Evolutionary conservation across 495 filamentous ascomycete species (phyloP), one percentile per base, ranked within the genome.

Genomic region (Xylaria castorea): DNA sequence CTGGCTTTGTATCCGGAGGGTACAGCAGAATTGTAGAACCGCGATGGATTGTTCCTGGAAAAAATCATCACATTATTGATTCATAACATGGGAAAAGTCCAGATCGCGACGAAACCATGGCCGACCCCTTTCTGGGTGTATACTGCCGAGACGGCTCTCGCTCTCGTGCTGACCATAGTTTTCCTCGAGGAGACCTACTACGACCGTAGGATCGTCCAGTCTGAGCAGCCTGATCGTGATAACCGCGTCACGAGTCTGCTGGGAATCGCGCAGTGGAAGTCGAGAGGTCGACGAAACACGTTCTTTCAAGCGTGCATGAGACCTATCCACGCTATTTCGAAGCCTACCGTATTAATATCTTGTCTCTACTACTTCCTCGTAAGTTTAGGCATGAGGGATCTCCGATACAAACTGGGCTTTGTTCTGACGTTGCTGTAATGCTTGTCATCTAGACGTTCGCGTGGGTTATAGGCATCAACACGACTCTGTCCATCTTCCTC

Each of bases 181-280:
- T 88, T 91, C 72, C 79, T 84, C 32, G 85, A 90, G 20, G 90
- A 92, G 74, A 91, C 89, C 0, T 88, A 87, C 76, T 91, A 90
- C 74, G 83, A 91, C 69, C 85, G 71, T 9, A 83, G 76, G 71
- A 83, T 89, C 18, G 82, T 86, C 3, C 68, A 72, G 11, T 79
- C 74, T 3, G 76, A 86, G 60, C 88, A 87, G 42, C 84, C 86
- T 34, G 71, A 82, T 4, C 79, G 77, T 1, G 79, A 80, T n/a
- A 80, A 60, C 46, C 82, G 83, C 9, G 38, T 85, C 14, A 65
- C 79, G n/a, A 75, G 83, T 42, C 75, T 90, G 20, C 66, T 85
- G 1, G 87, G 87, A 6, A 80, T 82, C 7, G 81, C 85, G 60
- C 87, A 88, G 72, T 84, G 81, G 80, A 77, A 76, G 69, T 78